Evolutionary conservation across 2,329 filamentous ascomycete species (phyloP), one percentile per base, ranked within the genome.

Genomic region (Drechslerella coelobrocha): DNA sequence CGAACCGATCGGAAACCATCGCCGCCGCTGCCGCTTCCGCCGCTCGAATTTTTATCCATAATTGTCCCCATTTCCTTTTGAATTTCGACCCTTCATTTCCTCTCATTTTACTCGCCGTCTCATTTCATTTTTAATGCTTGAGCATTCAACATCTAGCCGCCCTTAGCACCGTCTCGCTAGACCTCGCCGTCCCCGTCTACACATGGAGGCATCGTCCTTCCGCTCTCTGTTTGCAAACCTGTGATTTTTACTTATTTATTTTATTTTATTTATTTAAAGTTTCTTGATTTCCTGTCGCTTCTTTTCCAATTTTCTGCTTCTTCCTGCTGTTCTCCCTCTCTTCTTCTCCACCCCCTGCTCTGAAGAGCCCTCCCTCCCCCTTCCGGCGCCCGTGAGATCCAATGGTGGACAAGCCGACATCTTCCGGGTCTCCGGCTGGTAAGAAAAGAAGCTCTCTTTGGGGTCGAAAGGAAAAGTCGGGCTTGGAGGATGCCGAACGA

Each of bases 381-480:
- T 54, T 37, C 48, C 34, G 45, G 31, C 54, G 50, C 55, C 41
- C 53, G 50, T 26, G 14, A 51, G 60, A 56, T 24, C 47, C 54
- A 63, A 73, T 68, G 73, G 56, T 68, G 61, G 57, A 62, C 43
- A 50, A 65, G 55, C 68, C 26, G 41, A 52, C 26, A 41, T 29
- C 31, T 26, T 24, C 41, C 34, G 62, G 39, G 27, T 60, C 56
- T 31, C 50, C 53, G 14, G 52, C 63, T 37, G 68, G 68, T 57
- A 68, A 63, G 68, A 68, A 72, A 66, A 55, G 47, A 37, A 65
- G 41, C n/a, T 60, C 63, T 27, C 52, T 68, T 41, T 63, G 55
- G 61, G 37, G 55, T 26, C 61, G 71, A 39, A 66, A 60, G 60
- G 55, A 53, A 56, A 57, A 69, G 31, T 53, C 47, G 12, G 54